Base-by-base conservation (phyloP, 768 basidiomycete genomes). In the Mycena floridula region DNA sequence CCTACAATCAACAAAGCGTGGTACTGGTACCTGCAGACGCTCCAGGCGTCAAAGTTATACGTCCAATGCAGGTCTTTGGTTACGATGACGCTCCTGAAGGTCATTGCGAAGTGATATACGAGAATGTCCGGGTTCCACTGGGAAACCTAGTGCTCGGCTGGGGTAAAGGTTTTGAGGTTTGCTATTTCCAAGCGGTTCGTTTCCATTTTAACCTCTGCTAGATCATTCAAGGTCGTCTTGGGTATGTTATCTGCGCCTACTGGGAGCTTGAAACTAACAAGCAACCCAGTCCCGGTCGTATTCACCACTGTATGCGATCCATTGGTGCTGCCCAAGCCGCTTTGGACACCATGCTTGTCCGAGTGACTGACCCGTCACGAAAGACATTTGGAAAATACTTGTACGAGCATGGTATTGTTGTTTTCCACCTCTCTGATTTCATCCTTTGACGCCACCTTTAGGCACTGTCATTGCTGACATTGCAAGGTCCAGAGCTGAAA, bases 251-350 rank as follows among this genome's bases (percentile, higher is more conserved):
- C 37, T 25, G 13, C 37, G 11, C 25, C 27, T 25, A 1, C 40
- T 13, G 24, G 43, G n/a, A n/a, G n/a, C n/a, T n/a, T n/a, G n/a
- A n/a, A n/a, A n/a, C n/a, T n/a, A n/a, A n/a, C n/a, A n/a, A n/a
- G n/a, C n/a, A n/a, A n/a, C 27, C 18, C 49, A 91, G 90, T 32
- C 93, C 93, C 41, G 93, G 93, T n/a, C 85, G 93, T 44, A 88
- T 95, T 54, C 93, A 95, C 57, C 90, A 94, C 59, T 96, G 95
- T 72, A 99, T 99, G 96, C 82, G 96, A 28, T 88, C 90, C 7
- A 89, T 99, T 46, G 96, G 96, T 18, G 77, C 77, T 18, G 96
- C 96, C 1, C 80, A 85, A 48, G 73, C 77, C 20, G 86, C 95
- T 3, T 68, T 98, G 45, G 90, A 96, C 56, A 65, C 88, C 40